phyloP scores from a whole-genome alignment of 805 yeast species.

The Kodamaea nitidulidarum region DNA sequence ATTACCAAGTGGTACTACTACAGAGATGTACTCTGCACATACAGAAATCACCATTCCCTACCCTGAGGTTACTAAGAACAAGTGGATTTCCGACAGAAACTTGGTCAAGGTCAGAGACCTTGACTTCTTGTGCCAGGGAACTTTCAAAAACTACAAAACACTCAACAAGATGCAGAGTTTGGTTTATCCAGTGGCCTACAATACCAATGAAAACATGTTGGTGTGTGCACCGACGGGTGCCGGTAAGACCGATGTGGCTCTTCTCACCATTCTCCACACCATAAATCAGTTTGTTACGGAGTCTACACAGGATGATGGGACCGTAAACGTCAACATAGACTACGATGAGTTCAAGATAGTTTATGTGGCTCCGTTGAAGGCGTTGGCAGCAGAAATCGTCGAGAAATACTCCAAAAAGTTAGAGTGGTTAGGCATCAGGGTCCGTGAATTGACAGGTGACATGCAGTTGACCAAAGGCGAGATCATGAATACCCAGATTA shows the following conservation, averaged over 20 bases:
- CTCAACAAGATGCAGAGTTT: constrained; percentile 87
- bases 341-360: constrained; percentile 86
- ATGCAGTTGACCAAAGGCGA: constrained; percentile 86
- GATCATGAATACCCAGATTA: constrained; percentile 75
- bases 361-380: constrained; percentile 91
- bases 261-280: constrained; percentile 73
- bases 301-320: constrained; percentile 38
- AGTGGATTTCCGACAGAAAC: constrained; percentile 39
- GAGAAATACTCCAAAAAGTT: constrained; percentile 78
- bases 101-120: constrained; percentile 58
- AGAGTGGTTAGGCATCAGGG: constrained; percentile 81
- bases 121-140: constrained; percentile 77
- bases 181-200: constrained; percentile 88
- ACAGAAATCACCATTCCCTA: constrained; percentile 87
- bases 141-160: constrained; percentile 73
- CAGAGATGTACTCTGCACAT: constrained; percentile 54
- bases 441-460: constrained; percentile 89
- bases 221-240: constrained; percentile 99
- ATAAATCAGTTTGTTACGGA: constrained; percentile 67
- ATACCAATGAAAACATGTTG: constrained; percentile 89
- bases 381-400: constrained; percentile 94
- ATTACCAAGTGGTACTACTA: constrained; percentile 76
- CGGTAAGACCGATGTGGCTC: constrained; percentile 93
- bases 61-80: constrained; percentile 47
- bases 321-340: constrained; percentile 58